Evolutionary conservation across 78 protist species (phyloP), one percentile per base, ranked within the genome.

Genomic region (Dictyostelium brefeldianum): DNA sequence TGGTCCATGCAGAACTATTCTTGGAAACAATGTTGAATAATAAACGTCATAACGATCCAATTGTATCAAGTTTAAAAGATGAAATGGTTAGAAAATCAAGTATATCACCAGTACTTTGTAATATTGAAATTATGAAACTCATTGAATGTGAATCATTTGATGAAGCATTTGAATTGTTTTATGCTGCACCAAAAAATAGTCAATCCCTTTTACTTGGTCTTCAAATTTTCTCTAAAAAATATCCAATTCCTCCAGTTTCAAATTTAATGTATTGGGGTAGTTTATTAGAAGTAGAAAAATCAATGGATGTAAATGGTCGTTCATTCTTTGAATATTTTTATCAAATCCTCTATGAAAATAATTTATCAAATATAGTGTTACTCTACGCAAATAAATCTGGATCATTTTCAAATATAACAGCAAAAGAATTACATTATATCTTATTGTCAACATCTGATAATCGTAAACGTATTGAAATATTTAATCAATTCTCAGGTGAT

Each of bases 181-280:
- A 22, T 1, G 48, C n/a, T 0, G 46, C 71, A 2, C 62, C 51
- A 18, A 78, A 78, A 18, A 22, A 78, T 56, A 0, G 9, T 0
- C 51, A 78, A 7, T 20, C 83, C 20, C 10, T 78, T 7, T 29
- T 5, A 56, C 17, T 56, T 1, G 83, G 73, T 54, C 11, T 78
- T 0, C 1, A 8, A 0, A 78, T 78, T 14, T 78, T 27, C 36
- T 25, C 31, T 2, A 56, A 8, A 2, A 36, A 31, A 15, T 56
- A 22, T 29, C 83, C 83, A 54, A 78, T 78, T 36, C 83, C 83
- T 0, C 83, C 83, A 51, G 5, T 78, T 9, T 31, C 83, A 22
- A 78, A 78, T 56, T 54, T 78, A 64, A 27, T 27, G 48, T 2
- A 36, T 20, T 78, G 83, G 83, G 22, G 36, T 20, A 43, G 71